These are phyloP conservation scores for Vitis vinifera DNA, from an alignment of 164 flowering plant genomes.

Conservation along the genomic window ASM3070453v1 NC_081821.1:8460001-8460500, in stretches of 20 bases:
- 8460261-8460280: not conserved
- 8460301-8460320: not conserved
- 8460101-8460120: not conserved
- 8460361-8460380: not conserved
- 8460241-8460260: not conserved
- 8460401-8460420: not conserved
- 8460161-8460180: not conserved
- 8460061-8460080: not conserved
- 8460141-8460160: not conserved
- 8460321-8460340: not conserved
- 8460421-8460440: not conserved
- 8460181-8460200: not conserved
- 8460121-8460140: slow-evolving; percentile 5
- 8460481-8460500: not conserved
- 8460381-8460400: slow-evolving; percentile 3
- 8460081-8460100: not conserved
- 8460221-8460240: not conserved
- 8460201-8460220: not conserved
- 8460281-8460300: not conserved
- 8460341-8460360: not conserved
- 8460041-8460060: not conserved
- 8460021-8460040: not conserved
- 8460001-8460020: not conserved
- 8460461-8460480: slow-evolving; percentile 1
- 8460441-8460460: slow-evolving; percentile 8